These are phyloP conservation scores for Tylopilus balloui DNA, from an alignment of 768 basidiomycete genomes.

Conservation along the genomic window DNA sequence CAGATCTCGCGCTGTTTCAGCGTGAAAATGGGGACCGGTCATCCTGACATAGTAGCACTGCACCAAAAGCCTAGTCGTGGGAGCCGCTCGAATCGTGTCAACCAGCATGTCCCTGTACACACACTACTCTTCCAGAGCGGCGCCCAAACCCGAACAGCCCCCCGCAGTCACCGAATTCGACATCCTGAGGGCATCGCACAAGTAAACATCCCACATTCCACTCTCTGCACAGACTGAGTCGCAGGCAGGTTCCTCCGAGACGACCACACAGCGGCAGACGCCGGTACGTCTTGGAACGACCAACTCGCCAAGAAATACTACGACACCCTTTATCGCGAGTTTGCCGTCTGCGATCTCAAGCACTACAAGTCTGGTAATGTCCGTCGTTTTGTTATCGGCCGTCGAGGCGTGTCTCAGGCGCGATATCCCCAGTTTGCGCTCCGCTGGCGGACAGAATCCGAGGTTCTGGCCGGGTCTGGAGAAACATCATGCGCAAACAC, in stretches of 20 bases:
- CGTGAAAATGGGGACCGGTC: no score
- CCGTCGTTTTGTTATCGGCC: slow-evolving; percentile 22
- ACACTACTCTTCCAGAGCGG: no score
- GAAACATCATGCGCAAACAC: slow-evolving; percentile 88
- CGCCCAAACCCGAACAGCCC: background rate
- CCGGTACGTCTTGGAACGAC: slow-evolving; percentile 62
- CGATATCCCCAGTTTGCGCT: slow-evolving; percentile 62
- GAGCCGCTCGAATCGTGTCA: no score
- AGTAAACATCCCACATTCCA: slow-evolving; percentile 32
- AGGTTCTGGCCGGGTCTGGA: slow-evolving; percentile 82
- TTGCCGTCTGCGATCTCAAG: slow-evolving; percentile 88
- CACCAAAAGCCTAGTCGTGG: no score
- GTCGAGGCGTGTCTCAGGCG: background rate
- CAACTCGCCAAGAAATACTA: slow-evolving; percentile 88
- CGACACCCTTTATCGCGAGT: slow-evolving; percentile 83
- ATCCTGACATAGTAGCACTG: no score
- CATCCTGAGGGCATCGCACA: slow-evolving; percentile 69
- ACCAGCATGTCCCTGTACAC: no score
- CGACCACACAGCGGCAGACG: slow-evolving; percentile 27
- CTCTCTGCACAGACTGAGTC: background rate
- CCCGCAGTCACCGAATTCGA: slow-evolving; percentile 56
- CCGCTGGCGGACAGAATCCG: slow-evolving; percentile 89
- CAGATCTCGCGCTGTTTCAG: no score
- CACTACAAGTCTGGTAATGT: slow-evolving; percentile 93
- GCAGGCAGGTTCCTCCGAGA: slow-evolving; percentile 69